Base-by-base conservation (phyloP, 352 stramenopile species). In the Globisporangium polare region DNA sequence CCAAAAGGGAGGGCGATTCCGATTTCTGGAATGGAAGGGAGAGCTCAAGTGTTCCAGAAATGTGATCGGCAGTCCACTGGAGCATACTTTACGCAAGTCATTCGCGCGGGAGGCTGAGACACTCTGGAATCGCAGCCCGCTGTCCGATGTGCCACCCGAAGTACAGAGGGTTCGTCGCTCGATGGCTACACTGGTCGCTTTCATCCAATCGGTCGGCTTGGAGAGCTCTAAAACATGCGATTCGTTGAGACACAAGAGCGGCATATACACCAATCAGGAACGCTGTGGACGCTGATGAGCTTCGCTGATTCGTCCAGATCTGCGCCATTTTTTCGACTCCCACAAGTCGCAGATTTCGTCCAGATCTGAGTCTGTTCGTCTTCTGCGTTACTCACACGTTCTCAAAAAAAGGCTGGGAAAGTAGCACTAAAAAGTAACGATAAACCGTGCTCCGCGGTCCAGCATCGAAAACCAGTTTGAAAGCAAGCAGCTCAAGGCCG, bases 341-440 rank as follows among this genome's bases (percentile, higher is more conserved):
- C 13, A 17, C 17, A 18, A 45, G 13, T 45, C 39, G 39, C 33
- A 39, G 7, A 33, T 39, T 39, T 39, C 10, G 20, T 45, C 39
- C n/a, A n/a, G n/a, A 13, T 45, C 39, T 20, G 39, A 45, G 39
- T 45, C 39, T 18, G 13, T 18, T 20, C 17, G 39, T 45, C 35
- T 3, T 45, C 33, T 45, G 39, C 20, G 39, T 45, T 20, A 45
- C 39, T 20, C 39, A 45, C 39, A 8, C 5, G 8, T 7, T 9
- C 8, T 9, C 29, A 33, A 33, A 33, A 33, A 33, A 33, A 15
- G 33, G 33, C 33, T 9, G 15, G 17, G 4, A 47, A 60, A 60
- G 54, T 60, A 60, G n/a, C 54, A 22, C 39, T 42, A 52, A 39
- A 13, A 60, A 52, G 39, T 60, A 52, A 52, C 39, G 8, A 33